Conservation (phyloP, 495 filamentous ascomycete species). For the Trichoderma virens region DNA sequence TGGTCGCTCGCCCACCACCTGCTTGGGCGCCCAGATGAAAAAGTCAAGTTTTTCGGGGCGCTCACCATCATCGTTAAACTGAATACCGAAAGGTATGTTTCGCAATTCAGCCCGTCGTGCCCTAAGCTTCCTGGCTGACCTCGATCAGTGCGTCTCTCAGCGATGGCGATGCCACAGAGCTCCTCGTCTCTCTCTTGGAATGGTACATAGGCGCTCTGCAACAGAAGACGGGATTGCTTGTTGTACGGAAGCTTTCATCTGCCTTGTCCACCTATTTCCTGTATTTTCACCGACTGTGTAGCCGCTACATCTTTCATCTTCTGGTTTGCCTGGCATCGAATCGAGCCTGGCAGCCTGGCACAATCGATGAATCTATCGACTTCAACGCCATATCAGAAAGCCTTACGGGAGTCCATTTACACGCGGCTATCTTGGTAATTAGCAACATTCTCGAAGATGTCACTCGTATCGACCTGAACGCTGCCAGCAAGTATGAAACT, state of each 20-base stretch:
- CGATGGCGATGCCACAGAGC: constrained; percentile 50
- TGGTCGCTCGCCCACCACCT: constrained; percentile 80
- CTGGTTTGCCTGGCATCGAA: constrained; percentile 52
- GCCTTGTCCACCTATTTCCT: constrained; percentile 75
- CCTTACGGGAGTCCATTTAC: constrained; percentile 47
- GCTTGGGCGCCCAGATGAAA: constrained; percentile 52
- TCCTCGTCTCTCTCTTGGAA: constrained; percentile 62
- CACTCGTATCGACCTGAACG: constrained; percentile 53
- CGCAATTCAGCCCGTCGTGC: background rate
- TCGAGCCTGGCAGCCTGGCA: constrained; percentile 35
- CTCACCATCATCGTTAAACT: constrained; percentile 89
- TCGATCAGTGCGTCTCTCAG: constrained; percentile 44
- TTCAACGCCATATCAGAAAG: constrained; percentile 45
- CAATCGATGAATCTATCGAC: constrained; percentile 41
- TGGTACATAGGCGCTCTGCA: constrained; percentile 57
- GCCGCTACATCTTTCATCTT: constrained; percentile 59
- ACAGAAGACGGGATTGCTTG: constrained; percentile 52
- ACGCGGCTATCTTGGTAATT: constrained; percentile 63
- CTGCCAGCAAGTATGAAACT: constrained; percentile 44
- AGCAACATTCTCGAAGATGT: constrained; percentile 69
- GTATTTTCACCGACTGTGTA: constrained; percentile 62
- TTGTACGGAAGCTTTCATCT: constrained; percentile 75
- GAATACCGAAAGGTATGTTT: constrained; percentile 65
- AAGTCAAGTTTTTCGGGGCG: constrained; percentile 88
- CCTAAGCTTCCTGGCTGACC: constrained; percentile 6